Evolutionary conservation across 306 rosid genomes (phyloP), one percentile per base, ranked within the genome.

Genomic region (Lathyrus oleraceus): DNA sequence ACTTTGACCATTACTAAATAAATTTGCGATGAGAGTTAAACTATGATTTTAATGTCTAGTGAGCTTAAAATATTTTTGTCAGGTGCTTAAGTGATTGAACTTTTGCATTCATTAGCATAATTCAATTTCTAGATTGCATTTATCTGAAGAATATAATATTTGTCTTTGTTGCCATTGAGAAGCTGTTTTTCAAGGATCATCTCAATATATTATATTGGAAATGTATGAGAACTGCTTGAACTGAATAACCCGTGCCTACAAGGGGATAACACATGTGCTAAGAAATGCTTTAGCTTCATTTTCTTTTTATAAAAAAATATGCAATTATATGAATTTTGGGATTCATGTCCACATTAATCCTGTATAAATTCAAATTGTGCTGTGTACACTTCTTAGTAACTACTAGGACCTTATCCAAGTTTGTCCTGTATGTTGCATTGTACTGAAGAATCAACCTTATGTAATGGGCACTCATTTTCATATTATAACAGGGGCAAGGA

Each of bases 401-500:
- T 73, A n/a, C 45, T 40, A 40, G 12, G 45, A 40, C 45, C 45
- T 40, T 16, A 39, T 62, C 19, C 14, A 36, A 23, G 48, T 75
- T 80, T 35, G 30, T 48, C 13, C 0, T 71, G 36, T 61, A 21
- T 5, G 2, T 28, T 2, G 38, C 38, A 32, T 32, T 32, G 38
- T 32, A 32, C 23, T 4, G 9, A 30, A 15, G 66, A 61, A 64
- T 63, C 32, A n/a, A 14, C 53, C 70, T 44, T 15, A 27, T 47
- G 35, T 64, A 7, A 61, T 21, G 11, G 53, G 13, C 57, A 56
- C 48, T 73, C n/a, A 6, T 71, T 20, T 49, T 35, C 21, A 40
- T 48, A 57, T 74, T 72, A 78, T 64, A 66, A 81, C 85, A 90
- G 98, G 98, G 96, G 45, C 90, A 93, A 73, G 96, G 98, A 47